A percentile compares a stretch with the other conserved stretches of the same genome.
Evolutionary conservation across 2,329 filamentous ascomycete species (phyloP).

Genomic region (Penicillium sp.): DNA sequence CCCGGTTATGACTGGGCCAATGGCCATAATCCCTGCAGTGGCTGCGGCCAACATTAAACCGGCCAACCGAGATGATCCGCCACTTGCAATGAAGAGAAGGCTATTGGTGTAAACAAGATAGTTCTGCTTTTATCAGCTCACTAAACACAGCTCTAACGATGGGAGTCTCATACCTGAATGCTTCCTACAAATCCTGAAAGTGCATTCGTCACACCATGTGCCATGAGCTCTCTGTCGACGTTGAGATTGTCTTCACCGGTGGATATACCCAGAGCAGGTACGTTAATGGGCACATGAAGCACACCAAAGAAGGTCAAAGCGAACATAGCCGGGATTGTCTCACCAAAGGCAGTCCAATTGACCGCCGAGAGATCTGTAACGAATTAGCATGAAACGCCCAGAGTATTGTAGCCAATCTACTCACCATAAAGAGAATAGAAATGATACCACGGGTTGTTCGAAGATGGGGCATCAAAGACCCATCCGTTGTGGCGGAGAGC

Average conservation of each 20-base stretch:
- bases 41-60: constrained; percentile 73
- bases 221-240: constrained; percentile 79
- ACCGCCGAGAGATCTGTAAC: constrained; percentile 65
- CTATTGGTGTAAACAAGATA: constrained; percentile 97
- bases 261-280: constrained; percentile 82
- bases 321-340: constrained; percentile 87
- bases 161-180: constrained; percentile 51
- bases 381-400: constrained; percentile 4
- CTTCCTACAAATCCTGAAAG: constrained; percentile 78
- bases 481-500: constrained; percentile 66
- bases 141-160: neutral
- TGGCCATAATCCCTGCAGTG: constrained; percentile 72
- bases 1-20: constrained; percentile 79
- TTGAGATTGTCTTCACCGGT: constrained; percentile 87
- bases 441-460: constrained; percentile 87
- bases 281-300: constrained; percentile 94
- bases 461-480: constrained; percentile 81
- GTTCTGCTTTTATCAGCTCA: constrained; percentile 52
- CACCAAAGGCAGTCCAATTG: constrained; percentile 71
- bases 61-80: constrained; percentile 75
- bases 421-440: constrained; percentile 92
- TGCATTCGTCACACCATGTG: constrained; percentile 88
- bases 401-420: constrained; percentile 18
- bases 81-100: constrained; percentile 88
- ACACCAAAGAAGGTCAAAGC: constrained; percentile 96